Evolutionary conservation across 1,284 basidiomycete genomes (phyloP), one percentile per base, ranked within the genome.

Genomic region (Volvariella volvacea): DNA sequence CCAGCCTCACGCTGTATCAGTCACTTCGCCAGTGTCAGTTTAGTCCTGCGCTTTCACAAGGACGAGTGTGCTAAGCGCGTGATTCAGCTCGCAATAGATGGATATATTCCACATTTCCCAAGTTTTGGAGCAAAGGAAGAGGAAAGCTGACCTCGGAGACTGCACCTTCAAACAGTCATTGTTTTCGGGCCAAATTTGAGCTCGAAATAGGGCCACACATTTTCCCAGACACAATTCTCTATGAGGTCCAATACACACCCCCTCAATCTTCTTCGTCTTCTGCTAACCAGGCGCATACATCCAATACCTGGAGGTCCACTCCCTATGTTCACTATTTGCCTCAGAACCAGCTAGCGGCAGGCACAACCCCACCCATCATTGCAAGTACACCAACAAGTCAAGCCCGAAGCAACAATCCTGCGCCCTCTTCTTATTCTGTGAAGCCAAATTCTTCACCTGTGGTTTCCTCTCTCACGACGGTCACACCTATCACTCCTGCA

Each of bases 151-250:
- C 66, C 28, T 75, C 78, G 42, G 78, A 79, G 3, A 76, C 66
- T 22, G 76, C 79, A 42, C 78, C 80, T 2, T 76, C 80, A 0
- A 82, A 87, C 56, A 80, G 74, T 1, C 73, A 80, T 42, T 74
- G 76, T 52, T 68, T 69, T 21, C 68, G 81, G 31, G 83, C 82
- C 31, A 76, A 70, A 57, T 88, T 78, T 56, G 74, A 80, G 42
- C 57, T 89, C 32, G 69, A 75, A 54, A 76, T 89, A 25, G 86
- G 86, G 4, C 86, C 86, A 8, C 84, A 86, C 57, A 61, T 68
- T 16, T 88, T 88, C 54, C 54, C 65, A 28, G 76, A 80, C 28
- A 85, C 83, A 0, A 65, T 71, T 0, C 66, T 89, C 43, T 85
- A 77, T 49, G 83, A 88, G 62, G 81, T 83, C 9, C 73, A 78